Evolutionary conservation across 768 basidiomycete genomes (phyloP).

Genomic region (Lanmaoa pseudosensibilis): DNA sequence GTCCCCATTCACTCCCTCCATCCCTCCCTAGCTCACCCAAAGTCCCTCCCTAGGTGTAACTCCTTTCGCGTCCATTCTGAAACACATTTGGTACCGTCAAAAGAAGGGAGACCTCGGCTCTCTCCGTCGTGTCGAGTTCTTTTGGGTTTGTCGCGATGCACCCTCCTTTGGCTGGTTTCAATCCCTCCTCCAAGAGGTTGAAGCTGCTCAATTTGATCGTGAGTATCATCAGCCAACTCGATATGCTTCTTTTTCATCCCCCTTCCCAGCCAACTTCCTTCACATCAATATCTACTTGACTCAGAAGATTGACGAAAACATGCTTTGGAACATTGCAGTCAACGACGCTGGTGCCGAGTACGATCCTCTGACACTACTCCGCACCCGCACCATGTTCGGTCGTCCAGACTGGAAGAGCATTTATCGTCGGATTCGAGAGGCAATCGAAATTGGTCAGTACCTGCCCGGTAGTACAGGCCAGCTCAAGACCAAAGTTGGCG

Average conservation of each 20-base stretch:
- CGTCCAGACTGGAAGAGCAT: constrained; percentile 88
- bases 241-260: constrained; percentile 11
- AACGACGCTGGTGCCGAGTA: constrained; percentile 84
- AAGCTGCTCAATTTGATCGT: constrained; percentile 88
- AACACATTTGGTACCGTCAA: constrained; percentile 95
- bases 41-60: constrained; percentile 63
- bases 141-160: constrained; percentile 92
- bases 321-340: constrained; percentile 90
- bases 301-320: constrained; percentile 80
- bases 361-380: constrained; percentile 86
- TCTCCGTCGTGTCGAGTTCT: constrained; percentile 88
- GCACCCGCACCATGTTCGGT: constrained; percentile 87
- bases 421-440: constrained; percentile 69
- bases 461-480: constrained; percentile 76
- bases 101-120: constrained; percentile 72
- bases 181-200: constrained; percentile 81
- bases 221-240: constrained; percentile 33
- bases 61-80: constrained; percentile 91
- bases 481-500: constrained; percentile 80
- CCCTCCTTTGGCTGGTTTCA: constrained; percentile 99
- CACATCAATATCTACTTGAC: constrained; percentile 91
- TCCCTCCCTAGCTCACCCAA: not conserved
- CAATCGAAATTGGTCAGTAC: constrained; percentile 82
- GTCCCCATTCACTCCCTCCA: constrained; percentile 15
- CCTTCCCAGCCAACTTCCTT: constrained; percentile 74